Evolutionary conservation across 2,329 filamentous ascomycete genomes (phyloP), one percentile per base, ranked within the genome.

Genomic region (Xylariaceae sp.): DNA sequence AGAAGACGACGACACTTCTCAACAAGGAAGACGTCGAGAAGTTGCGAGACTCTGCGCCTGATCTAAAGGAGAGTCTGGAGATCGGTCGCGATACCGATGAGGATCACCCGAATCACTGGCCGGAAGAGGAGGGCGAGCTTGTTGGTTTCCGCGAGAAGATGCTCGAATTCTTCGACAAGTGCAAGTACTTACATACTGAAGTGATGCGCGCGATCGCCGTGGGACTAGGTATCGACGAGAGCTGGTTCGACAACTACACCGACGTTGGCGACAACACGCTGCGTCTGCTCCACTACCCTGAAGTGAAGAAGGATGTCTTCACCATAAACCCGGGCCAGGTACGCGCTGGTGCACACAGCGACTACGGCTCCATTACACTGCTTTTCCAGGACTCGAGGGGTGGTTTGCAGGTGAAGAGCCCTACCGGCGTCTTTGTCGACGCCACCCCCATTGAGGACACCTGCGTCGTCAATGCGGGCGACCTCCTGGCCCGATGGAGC

Each of bases 391-490:
- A 87, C 66, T 69, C 72, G 49, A 72, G 69, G 30, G 69, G 69
- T 8, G 69, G 69, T 6, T 53, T 71, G 55, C 69, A 71, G 60
- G 69, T 71, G 13, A 53, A 67, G 57, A 88, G 86, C 53, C 90
- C 91, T 0, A 87, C 83, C 47, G 90, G 89, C 1, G 84, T 81
- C 0, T 96, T 92, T 69, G 85, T 96, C 45, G 85, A 96, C 69
- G 92, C 90, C 1, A 90, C 84, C 5, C 92, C 92, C 0, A 93
- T 96, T 61, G 79, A 85, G 42, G 87, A 86, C 57, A 92, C 90
- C 0, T 88, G 94, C 47, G 90, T 97, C 9, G 83, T 96, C 64
- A 97, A 97, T 69, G 92, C 92, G 0, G 92, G 92, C 1, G 92
- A 97, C 71, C 72, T 97, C 66, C 77, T 97, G 53, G 88, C 90